A percentile compares a stretch with the other conserved stretches of the same genome.
These are phyloP conservation scores for Coniferiporia sulphurascens DNA, from an alignment of 1,284 basidiomycete species.

Conservation along the genomic window DNA sequence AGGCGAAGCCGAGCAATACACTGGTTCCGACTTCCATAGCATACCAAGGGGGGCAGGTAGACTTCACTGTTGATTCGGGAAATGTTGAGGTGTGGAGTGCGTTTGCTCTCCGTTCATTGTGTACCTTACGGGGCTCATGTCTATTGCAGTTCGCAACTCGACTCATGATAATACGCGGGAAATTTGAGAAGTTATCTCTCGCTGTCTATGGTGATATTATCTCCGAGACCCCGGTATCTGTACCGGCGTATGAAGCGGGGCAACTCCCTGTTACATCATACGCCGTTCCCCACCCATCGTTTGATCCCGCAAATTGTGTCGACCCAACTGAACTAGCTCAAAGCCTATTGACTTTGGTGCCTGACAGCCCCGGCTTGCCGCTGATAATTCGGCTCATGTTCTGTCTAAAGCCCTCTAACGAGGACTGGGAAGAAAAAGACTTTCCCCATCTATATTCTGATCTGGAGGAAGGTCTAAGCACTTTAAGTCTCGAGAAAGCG, in stretches of 20 bases:
- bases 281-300: constrained; percentile 37
- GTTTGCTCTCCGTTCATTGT: constrained; percentile 19
- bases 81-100: constrained; percentile 52
- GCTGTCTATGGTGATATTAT: constrained; percentile 63
- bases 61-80: constrained; percentile 55
- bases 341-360: constrained; percentile 53
- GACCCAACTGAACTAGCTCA: constrained; percentile 60
- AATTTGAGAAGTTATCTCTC: constrained; percentile 60
- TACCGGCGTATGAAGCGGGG: constrained; percentile 31
- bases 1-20: constrained; percentile 56
- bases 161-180: constrained; percentile 71
- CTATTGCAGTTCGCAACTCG: constrained; percentile 61
- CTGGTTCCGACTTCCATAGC: constrained; percentile 67
- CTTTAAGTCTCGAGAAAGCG: constrained; percentile 51
- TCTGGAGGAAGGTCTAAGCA: constrained; percentile 40
- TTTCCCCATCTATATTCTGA: constrained; percentile 67
- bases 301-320: constrained; percentile 55
- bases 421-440: constrained; percentile 69
- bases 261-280: constrained; percentile 36
- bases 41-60: constrained; percentile 62
- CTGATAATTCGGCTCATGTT: constrained; percentile 66
- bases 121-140: constrained; percentile 4
- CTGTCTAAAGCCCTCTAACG: constrained; percentile 65
- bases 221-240: constrained; percentile 28
- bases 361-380: constrained; percentile 53